A percentile compares a stretch with the other conserved stretches of the same genome.
Evolutionary conservation across 306 rosid genomes (phyloP).

Genomic region (Arachis hypogaea): DNA sequence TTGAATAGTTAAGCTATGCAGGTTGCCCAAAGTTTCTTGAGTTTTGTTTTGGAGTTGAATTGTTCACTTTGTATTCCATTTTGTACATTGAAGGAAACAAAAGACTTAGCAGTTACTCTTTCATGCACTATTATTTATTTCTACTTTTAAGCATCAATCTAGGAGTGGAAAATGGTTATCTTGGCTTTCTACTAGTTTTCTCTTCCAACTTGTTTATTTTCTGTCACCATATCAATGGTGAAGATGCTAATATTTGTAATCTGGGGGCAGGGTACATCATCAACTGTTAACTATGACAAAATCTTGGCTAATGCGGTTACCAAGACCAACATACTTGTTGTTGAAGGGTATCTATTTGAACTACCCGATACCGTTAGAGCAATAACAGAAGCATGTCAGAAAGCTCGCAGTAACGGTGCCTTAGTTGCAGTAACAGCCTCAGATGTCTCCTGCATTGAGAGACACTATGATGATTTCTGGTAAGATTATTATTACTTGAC

Average conservation of each 20-base stretch:
- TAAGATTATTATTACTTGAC: constrained; percentile 32
- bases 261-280: constrained; percentile 82
- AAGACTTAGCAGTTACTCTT: neutral
- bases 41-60: constrained; percentile 14
- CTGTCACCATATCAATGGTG: neutral
- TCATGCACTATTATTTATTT: too few species aligned
- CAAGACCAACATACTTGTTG: constrained; percentile 77
- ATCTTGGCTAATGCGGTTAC: constrained; percentile 70
- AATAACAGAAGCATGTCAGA: constrained; percentile 69
- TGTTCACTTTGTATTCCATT: constrained; percentile 4
- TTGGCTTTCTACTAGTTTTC: constrained; percentile 1
- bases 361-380: constrained; percentile 82
- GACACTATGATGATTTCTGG: constrained; percentile 92
- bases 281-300: constrained; percentile 68
- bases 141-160: neutral
- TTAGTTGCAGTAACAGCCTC: constrained; percentile 94
- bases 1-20: constrained; percentile 12
- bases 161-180: neutral
- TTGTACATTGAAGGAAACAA: constrained; percentile 22
- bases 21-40: constrained; percentile 19
- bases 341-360: constrained; percentile 94
- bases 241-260: constrained; percentile 43
- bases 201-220: constrained; percentile 19
- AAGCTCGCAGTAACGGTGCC: constrained; percentile 78
- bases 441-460: constrained; percentile 87